Evolutionary conservation across 1,284 basidiomycete genomes (phyloP), one percentile per base, ranked within the genome.

Genomic region (Fomitopsis betulina): DNA sequence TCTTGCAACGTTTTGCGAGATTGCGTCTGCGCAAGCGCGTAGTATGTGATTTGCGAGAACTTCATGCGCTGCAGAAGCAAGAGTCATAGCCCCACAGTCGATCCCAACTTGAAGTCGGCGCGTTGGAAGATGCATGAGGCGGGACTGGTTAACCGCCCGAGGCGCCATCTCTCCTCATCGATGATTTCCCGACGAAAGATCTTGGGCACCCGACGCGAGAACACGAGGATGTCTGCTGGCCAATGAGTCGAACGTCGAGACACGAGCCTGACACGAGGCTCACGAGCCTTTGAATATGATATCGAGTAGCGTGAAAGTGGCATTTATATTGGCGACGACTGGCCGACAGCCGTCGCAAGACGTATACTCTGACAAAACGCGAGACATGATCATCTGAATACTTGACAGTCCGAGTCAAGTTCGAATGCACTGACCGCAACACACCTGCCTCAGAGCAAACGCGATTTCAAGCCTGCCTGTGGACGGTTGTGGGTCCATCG

Each of bases 221-320:
- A 51, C 49, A 51, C 25, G 49, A 51, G 49, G 49, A 21, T 30
- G 49, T 32, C 49, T 51, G 49, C 49, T 30, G 49, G 49, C 49
- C 45, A 12, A 21, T 47, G 45, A 15, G 21, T 30, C 27, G 27
- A 15, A 42, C 39, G 5, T 21, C 21, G 39, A 47, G 45, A 9
- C 45, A 15, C 13, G 25, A 30, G 45, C 45, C 27, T 5, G 2
- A 25, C 21, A 13, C 23, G 42, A 45, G 35, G 35, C 35, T 37
- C 1, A 42, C 4, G 39, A 5, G 17, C 39, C 21, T 21, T 2
- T n/a, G 9, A 42, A 42, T 21, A 42, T n/a, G 39, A 42, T 37
- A 37, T 37, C 35, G 35, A 37, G 35, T 37, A 15, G 35, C 13
- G 21, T 23, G 21, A 43, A 13, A 7, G 42, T n/a, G 21, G 42